Evolutionary conservation across 2,329 filamentous ascomycete species (phyloP).

Genomic region (Aspergillus pseudonomiae): DNA sequence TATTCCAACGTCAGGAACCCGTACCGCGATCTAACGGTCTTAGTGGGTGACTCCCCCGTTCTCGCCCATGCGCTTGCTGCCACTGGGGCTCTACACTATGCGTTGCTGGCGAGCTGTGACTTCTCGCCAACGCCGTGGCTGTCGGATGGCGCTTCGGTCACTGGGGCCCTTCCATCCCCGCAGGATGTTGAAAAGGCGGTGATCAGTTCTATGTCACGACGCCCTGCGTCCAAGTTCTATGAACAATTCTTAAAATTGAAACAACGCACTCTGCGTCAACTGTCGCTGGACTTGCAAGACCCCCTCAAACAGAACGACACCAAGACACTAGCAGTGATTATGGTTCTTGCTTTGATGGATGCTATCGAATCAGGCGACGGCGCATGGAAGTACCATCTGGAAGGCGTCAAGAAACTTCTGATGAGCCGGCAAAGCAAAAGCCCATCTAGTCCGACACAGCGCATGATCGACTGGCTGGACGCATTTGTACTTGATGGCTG

Average conservation of each 20-base stretch:
- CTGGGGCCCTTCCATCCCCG: slow-evolving; percentile 22
- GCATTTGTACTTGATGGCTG: slow-evolving; percentile 42
- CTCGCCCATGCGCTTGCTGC: slow-evolving; percentile 52
- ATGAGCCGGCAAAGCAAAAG: slow-evolving; percentile 37
- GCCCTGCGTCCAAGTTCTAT: slow-evolving; percentile 39
- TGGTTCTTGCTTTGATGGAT: slow-evolving; percentile 55
- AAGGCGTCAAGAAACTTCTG: slow-evolving; percentile 54
- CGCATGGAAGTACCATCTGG: slow-evolving; percentile 56
- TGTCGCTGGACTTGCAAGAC: slow-evolving; percentile 38
- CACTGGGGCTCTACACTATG: slow-evolving; percentile 53
- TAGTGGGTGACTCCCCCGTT: slow-evolving; percentile 49
- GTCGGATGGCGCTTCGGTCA: slow-evolving; percentile 20
- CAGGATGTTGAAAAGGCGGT: slow-evolving; percentile 34
- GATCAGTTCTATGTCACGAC: slow-evolving; percentile 33
- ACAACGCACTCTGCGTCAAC: slow-evolving; percentile 49
- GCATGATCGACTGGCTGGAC: slow-evolving; percentile 38
- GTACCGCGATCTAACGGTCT: slow-evolving; percentile 52
- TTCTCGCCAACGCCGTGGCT: slow-evolving; percentile 40
- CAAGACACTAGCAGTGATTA: slow-evolving; percentile 48
- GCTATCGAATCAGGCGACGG: slow-evolving; percentile 55
- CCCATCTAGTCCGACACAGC: slow-evolving; percentile 16
- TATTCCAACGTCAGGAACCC: slow-evolving; percentile 53
- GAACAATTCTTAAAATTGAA: slow-evolving; percentile 51
- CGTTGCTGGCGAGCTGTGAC: slow-evolving; percentile 40
- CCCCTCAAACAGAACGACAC: slow-evolving; percentile 42